A percentile compares a stretch with the other conserved stretches of the same genome.
These are phyloP conservation scores for Cryptomeria japonica DNA, from an alignment of 75 land plant species.

Conservation along the genomic window DNA sequence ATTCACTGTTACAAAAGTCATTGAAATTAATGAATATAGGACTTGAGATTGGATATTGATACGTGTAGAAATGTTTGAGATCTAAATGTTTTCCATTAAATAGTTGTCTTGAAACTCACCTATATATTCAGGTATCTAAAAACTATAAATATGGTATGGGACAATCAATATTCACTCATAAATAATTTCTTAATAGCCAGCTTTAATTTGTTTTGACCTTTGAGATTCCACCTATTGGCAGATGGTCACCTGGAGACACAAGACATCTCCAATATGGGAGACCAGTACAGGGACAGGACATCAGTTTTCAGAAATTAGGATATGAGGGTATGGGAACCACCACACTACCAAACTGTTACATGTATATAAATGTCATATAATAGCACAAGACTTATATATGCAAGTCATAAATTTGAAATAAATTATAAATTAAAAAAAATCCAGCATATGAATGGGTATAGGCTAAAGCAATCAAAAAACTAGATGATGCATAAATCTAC, in stretches of 20 bases:
- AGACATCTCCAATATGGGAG: too few relatives aligned
- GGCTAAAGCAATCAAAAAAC: too few relatives aligned
- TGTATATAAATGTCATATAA: too few relatives aligned
- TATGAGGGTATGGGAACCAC: too few relatives aligned
- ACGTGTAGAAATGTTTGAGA: not conserved
- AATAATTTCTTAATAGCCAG: not conserved
- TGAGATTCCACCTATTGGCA: not conserved
- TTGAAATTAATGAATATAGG: not conserved
- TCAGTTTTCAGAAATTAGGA: too few relatives aligned
- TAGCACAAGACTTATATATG: too few relatives aligned
- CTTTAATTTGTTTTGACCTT: not conserved
- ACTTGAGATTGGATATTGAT: not conserved
- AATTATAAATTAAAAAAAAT: too few relatives aligned
- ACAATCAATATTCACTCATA: not conserved
- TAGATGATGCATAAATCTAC: too few relatives aligned
- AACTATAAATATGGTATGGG: not conserved
- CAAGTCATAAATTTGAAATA: too few relatives aligned
- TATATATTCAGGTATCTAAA: not conserved
- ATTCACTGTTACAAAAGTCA: constrained; percentile 43
- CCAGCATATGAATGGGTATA: too few relatives aligned
- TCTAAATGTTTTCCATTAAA: not conserved
- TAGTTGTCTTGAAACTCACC: not conserved
- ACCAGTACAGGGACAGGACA: too few relatives aligned
- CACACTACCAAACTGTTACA: too few relatives aligned
- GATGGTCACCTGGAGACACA: not conserved